Evolutionary conservation across 1,284 basidiomycete species (phyloP), one percentile per base, ranked within the genome.

Genomic region (Austroboletus niveus): DNA sequence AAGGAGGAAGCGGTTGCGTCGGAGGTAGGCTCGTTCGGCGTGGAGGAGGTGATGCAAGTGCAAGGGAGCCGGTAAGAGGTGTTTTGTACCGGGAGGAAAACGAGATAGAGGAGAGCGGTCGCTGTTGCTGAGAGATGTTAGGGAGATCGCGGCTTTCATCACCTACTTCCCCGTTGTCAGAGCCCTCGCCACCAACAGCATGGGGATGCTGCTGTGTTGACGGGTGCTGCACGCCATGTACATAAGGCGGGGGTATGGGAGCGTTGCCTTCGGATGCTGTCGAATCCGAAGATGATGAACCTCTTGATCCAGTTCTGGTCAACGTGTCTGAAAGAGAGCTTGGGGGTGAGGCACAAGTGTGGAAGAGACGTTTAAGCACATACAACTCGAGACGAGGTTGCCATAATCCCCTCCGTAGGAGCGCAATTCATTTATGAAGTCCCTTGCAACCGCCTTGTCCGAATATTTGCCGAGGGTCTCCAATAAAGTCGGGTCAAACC

Each of bases 391-490:
- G 41, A 87, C 78, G 35, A 87, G 74, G 61, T 85, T 81, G 15
- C 78, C 75, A n/a, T 85, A 80, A 66, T 85, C 84, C 30, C 83
- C 84, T 31, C 80, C 80, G 62, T 85, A 93, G 12, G 87, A 83
- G 62, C 92, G 89, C n/a, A 97, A 72, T 70, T 97, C 94, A 58
- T 82, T 76, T 22, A 93, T 85, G 49, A 92, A 78, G 53, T 85
- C 81, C 67, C 76, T 81, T 24, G 91, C 90, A 35, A 85, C 75
- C 0, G 89, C 90, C 62, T 87, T 87, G 64, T 92, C 90, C 6
- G 89, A 86, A 65, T 93, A 92, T 65, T 86, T 91, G 56, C 85
- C 79, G 54, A 94, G 71, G 14, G 89, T 89, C 91, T 94, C 61
- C 30, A 22, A 48, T 30, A 8, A 35, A 31, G 31, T 38, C 49